Evolutionary conservation across 192 early-diverging fungal genomes (phyloP).

Genomic region (Coemansia sp.): DNA sequence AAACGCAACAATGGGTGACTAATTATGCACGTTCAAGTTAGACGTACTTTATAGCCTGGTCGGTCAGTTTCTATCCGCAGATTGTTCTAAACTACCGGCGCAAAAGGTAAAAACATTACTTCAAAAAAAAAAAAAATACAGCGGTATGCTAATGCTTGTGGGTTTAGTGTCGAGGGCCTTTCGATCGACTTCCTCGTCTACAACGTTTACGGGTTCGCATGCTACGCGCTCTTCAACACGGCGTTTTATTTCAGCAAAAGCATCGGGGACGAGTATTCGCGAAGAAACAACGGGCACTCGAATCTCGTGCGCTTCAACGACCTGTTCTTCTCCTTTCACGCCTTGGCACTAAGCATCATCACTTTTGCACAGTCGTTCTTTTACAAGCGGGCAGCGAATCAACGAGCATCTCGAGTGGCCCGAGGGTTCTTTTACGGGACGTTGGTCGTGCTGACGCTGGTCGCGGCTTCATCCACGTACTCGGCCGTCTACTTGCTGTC

Average conservation of each 20-base stretch:
- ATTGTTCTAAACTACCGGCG: constrained; percentile 72
- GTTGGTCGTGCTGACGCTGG: background rate
- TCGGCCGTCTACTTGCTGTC: constrained; percentile 72
- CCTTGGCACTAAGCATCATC: constrained; percentile 60
- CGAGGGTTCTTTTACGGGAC: constrained; percentile 22
- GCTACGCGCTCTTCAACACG: constrained; percentile 80
- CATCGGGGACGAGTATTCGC: constrained; percentile 69
- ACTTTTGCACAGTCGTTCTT: constrained; percentile 63
- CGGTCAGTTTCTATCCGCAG: constrained; percentile 86
- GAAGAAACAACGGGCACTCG: constrained; percentile 61
- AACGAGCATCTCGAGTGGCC: constrained; percentile 13
- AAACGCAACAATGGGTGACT: background rate
- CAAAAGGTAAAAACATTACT: constrained; percentile 54
- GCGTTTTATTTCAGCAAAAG: constrained; percentile 66
- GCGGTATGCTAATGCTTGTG: too few relatives aligned
- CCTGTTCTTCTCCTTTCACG: constrained; percentile 86
- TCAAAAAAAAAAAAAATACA: too few relatives aligned
- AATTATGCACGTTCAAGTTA: constrained; percentile 14
- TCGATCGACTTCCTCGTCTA: constrained; percentile 88
- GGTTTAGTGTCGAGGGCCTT: constrained; percentile 82
- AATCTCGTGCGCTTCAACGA: constrained; percentile 81
- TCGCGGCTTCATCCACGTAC: constrained; percentile 27
- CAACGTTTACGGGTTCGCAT: constrained; percentile 83
- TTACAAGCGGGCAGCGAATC: constrained; percentile 54
- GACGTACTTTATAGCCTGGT: constrained; percentile 85